Conservation (phyloP, 768 basidiomycete genomes). For the Cantharellus cinnabarinus region DNA sequence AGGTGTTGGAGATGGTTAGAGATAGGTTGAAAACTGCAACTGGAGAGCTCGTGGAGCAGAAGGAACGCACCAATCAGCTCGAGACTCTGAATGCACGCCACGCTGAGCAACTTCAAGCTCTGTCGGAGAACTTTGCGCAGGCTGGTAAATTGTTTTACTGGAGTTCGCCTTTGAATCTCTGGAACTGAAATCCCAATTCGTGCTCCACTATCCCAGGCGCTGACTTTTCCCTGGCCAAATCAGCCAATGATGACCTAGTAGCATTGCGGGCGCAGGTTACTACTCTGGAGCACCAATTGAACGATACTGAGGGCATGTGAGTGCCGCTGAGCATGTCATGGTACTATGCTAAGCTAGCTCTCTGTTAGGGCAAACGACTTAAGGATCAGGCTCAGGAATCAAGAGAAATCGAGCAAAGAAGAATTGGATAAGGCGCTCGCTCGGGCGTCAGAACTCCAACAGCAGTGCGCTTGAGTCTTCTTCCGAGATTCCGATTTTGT, state of each 20-base stretch:
- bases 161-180: not conserved
- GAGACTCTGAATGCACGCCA: not conserved
- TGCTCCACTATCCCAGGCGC: not conserved
- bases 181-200: not conserved
- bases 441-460: not conserved
- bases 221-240: not conserved
- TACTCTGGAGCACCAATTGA: too few relatives aligned
- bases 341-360: too few relatives aligned
- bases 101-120: not conserved
- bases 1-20: conserved; percentile 4
- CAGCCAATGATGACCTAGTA: not conserved
- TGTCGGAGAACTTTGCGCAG: not conserved
- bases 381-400: too few relatives aligned
- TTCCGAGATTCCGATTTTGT: not conserved
- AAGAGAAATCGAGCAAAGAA: not conserved
- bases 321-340: too few relatives aligned
- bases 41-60: conserved; percentile 4
- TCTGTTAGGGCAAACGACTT: too few relatives aligned
- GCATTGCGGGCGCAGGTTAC: too few relatives aligned
- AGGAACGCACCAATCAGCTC: not conserved
- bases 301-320: too few relatives aligned
- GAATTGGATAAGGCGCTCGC: not conserved
- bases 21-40: conserved; percentile 1
- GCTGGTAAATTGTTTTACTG: not conserved
- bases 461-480: not conserved